phyloP scores from a whole-genome alignment of 108 stramenopile genomes.

The Skeletonema potamos region DNA sequence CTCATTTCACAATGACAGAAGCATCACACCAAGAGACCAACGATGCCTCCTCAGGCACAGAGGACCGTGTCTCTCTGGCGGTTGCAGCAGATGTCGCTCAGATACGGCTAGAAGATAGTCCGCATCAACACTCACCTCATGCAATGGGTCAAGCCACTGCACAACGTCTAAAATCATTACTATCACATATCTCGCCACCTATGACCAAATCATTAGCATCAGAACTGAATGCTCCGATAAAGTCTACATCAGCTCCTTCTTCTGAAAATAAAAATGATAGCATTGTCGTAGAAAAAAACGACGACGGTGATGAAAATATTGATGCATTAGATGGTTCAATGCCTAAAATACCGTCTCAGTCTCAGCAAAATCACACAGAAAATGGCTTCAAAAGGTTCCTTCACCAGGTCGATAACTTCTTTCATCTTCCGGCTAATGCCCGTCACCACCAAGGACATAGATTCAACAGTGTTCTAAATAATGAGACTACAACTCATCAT shows the following conservation, averaged over 20 bases:
- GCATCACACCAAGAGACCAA: too few species aligned
- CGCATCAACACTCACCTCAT: neutral
- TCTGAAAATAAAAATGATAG: neutral
- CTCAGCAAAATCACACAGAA: neutral
- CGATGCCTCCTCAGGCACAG: neutral
- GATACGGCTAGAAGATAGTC: neutral
- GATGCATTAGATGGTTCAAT: neutral
- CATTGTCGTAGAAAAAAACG: neutral
- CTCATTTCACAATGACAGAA: too few species aligned
- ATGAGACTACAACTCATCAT: neutral
- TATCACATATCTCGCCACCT: neutral
- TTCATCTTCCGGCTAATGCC: neutral
- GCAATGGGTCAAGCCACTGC: neutral
- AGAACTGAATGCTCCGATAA: neutral
- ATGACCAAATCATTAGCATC: neutral
- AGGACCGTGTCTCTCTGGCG: neutral
- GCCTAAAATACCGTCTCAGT: neutral
- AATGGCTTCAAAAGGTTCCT: neutral
- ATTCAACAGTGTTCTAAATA: slow-evolving; percentile 1
- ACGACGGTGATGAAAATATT: neutral
- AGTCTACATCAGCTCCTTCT: neutral
- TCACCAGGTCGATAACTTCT: neutral
- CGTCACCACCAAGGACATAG: slow-evolving; percentile 20
- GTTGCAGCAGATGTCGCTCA: neutral
- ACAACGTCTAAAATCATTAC: neutral